These are phyloP conservation scores for Auricularia sp. DNA, from an alignment of 768 basidiomycete species.

Conservation along the genomic window DNA sequence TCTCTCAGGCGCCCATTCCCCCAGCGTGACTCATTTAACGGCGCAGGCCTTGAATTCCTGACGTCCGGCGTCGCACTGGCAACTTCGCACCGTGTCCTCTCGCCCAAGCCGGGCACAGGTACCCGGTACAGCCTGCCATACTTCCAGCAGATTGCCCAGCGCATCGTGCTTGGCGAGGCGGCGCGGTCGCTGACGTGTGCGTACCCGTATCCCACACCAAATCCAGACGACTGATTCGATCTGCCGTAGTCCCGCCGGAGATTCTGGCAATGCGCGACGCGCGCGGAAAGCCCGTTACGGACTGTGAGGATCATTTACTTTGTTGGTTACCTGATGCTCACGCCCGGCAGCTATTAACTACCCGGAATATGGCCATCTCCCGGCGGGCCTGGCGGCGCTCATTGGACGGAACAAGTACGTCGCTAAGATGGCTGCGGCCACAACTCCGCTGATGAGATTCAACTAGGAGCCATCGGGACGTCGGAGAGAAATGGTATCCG, in stretches of 20 bases:
- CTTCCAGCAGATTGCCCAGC: constrained; percentile 69
- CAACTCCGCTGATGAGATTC: neutral
- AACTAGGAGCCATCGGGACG: constrained; percentile 74
- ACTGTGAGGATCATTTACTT: constrained; percentile 26
- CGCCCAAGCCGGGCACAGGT: constrained; percentile 43
- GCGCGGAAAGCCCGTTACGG: constrained; percentile 37
- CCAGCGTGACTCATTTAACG: neutral
- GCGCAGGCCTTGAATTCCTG: constrained; percentile 61
- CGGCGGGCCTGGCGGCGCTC: constrained; percentile 60
- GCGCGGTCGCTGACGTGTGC: neutral
- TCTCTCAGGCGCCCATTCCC: neutral
- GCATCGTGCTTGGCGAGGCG: constrained; percentile 38
- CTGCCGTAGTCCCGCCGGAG: constrained; percentile 47
- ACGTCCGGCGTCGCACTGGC: constrained; percentile 69
- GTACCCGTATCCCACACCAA: neutral
- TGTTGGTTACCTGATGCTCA: too few relatives aligned
- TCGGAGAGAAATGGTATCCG: constrained; percentile 67
- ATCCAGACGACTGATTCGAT: neutral
- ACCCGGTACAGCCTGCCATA: constrained; percentile 78
- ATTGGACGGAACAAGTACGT: constrained; percentile 73
- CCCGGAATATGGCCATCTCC: constrained; percentile 58
- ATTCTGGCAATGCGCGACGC: constrained; percentile 49
- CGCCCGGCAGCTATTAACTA: constrained; percentile 59
- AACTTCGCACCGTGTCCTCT: constrained; percentile 72
- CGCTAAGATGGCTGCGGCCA: neutral